Evolutionary conservation across 768 basidiomycete species (phyloP).

Genomic region (Mrakia frigida): DNA sequence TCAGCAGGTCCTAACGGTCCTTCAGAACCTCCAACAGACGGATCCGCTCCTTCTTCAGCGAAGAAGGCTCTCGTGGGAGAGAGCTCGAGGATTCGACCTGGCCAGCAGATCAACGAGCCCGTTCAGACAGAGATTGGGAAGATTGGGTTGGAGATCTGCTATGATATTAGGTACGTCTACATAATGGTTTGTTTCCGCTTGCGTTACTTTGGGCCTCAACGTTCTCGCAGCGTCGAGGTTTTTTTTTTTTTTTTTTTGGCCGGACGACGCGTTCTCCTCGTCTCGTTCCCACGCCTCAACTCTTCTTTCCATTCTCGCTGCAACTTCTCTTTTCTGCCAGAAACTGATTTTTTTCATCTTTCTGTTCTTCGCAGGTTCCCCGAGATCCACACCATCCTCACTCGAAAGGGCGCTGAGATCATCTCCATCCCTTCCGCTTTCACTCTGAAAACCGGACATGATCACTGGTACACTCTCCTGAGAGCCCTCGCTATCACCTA

Average conservation of each 20-base stretch:
- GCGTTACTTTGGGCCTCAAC: too few relatives aligned
- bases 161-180: constrained; percentile 38
- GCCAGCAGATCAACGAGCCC: constrained; percentile 35
- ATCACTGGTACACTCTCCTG: constrained; percentile 40
- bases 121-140: constrained; percentile 36
- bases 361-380: constrained; percentile 37
- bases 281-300: neutral
- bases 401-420: constrained; percentile 37
- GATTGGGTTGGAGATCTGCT: constrained; percentile 42
- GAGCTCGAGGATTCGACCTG: constrained; percentile 37
- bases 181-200: neutral
- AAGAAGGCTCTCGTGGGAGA: constrained; percentile 37
- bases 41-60: constrained; percentile 24
- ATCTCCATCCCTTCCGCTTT: constrained; percentile 41
- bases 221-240: too few relatives aligned
- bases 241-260: too few relatives aligned
- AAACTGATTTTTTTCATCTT: neutral
- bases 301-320: neutral
- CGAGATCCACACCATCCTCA: constrained; percentile 39
- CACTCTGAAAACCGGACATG: constrained; percentile 41
- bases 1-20: constrained; percentile 33
- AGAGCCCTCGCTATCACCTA: constrained; percentile 38
- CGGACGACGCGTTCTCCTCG: too few relatives aligned
- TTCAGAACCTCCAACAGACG: neutral
- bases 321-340: neutral